Percentiles rank a stretch among this genome's conserved stretches.
Evolutionary conservation across 2,329 filamentous ascomycete genomes (phyloP).

Genomic region (Fusarium austroafricanum): DNA sequence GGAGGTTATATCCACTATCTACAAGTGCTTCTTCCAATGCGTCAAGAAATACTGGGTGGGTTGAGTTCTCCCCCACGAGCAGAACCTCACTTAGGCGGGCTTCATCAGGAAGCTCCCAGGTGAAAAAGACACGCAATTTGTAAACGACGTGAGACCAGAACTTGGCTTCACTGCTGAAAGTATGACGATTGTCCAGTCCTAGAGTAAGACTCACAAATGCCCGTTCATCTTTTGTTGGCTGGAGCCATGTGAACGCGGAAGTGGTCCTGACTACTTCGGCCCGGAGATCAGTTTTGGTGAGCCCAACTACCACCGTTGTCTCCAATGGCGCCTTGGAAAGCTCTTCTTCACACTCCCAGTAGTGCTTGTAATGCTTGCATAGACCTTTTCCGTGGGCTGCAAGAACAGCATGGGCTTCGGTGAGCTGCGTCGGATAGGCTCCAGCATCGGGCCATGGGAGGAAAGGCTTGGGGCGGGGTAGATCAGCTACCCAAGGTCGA

Average conservation of each 20-base stretch:
- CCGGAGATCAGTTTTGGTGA: conserved; percentile 9
- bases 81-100: not conserved
- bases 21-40: not conserved
- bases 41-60: conserved; percentile 6
- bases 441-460: not conserved
- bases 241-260: not conserved
- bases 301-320: not conserved
- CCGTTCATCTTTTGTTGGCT: not conserved
- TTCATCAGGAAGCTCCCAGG: not conserved
- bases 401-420: conserved; percentile 8
- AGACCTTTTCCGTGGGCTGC: conserved; percentile 5
- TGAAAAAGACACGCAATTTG: not conserved
- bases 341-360: conserved; percentile 4
- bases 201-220: not conserved
- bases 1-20: not conserved
- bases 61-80: conserved; percentile 16
- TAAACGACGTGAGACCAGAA: not conserved
- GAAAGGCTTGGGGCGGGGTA: not conserved
- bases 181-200: not conserved
- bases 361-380: conserved; percentile 6
- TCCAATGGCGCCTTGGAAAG: not conserved
- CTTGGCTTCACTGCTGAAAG: fast-evolving
- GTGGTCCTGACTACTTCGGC: not conserved
- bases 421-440: not conserved
- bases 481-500: not conserved